A percentile compares a stretch with the other conserved stretches of the same genome.
Evolutionary conservation across 805 yeast genomes (phyloP).

Genomic region (Blastobotrys americana): DNA sequence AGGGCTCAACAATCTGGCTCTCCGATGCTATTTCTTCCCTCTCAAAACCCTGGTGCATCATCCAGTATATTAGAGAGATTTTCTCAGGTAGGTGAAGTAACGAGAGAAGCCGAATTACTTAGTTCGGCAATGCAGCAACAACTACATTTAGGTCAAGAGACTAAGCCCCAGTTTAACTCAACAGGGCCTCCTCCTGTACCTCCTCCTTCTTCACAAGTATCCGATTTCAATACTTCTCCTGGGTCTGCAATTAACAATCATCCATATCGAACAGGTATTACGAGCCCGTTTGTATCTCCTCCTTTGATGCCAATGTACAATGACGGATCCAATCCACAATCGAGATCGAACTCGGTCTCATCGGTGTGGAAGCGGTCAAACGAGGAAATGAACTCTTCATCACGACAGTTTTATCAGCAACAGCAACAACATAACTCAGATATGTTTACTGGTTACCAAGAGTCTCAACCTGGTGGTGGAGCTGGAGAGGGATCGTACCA

Average conservation of each 20-base stretch:
- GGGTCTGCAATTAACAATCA: too few relatives aligned
- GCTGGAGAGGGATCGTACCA: neutral
- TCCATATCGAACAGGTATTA: conserved; percentile 1
- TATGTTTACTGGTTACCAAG: neutral
- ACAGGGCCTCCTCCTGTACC: neutral
- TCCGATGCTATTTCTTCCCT: conserved; percentile 1
- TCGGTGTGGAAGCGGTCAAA: conserved; percentile 4
- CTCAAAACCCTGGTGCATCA: conserved; percentile 1
- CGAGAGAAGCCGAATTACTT: conserved; percentile 28
- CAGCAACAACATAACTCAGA: conserved; percentile 1
- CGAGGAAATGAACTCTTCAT: neutral
- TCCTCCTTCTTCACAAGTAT: neutral
- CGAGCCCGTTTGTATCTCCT: conserved; percentile 8
- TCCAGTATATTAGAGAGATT: conserved; percentile 17
- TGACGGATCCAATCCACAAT: neutral
- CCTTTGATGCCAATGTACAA: conserved; percentile 1
- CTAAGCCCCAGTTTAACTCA: neutral
- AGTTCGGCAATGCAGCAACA: neutral
- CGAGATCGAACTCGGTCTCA: conserved; percentile 7
- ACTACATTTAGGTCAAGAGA: neutral
- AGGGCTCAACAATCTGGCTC: neutral
- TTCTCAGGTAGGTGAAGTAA: conserved; percentile 26
- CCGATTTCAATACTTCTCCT: conserved; percentile 6
- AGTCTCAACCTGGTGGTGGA: neutral
- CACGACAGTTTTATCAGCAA: neutral